These are phyloP conservation scores for Venturiaceae sp. DNA, from an alignment of 2,329 filamentous ascomycete genomes.

Conservation along the genomic window DNA sequence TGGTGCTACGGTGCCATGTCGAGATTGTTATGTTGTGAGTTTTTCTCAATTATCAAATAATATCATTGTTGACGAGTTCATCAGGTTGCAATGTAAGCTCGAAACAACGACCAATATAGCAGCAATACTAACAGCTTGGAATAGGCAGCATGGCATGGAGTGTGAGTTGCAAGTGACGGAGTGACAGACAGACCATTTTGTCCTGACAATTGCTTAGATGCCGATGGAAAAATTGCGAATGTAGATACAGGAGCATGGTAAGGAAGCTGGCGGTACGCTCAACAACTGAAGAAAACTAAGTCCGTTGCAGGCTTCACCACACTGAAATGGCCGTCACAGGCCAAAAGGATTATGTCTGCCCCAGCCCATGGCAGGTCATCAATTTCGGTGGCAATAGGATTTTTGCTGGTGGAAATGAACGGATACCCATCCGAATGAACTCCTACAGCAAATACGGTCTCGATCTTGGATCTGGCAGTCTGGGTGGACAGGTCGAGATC, in stretches of 20 bases:
- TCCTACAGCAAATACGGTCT: slow-evolving; percentile 7
- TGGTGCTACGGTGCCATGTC: background rate
- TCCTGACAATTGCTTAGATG: background rate
- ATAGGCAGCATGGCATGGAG: background rate
- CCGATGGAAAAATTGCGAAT: background rate
- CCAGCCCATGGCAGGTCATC: background rate
- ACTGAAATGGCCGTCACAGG: background rate
- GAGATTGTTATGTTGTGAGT: background rate
- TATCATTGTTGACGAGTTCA: background rate
- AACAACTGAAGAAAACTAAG: background rate
- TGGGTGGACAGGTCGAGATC: slow-evolving; percentile 4
- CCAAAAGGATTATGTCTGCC: background rate
- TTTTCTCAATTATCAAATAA: background rate
- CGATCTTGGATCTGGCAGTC: slow-evolving; percentile 1
- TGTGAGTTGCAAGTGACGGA: background rate
- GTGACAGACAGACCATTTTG: too few species aligned
- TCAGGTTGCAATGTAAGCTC: background rate
- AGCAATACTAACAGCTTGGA: background rate
- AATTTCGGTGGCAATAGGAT: slow-evolving; percentile 4
- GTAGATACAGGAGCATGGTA: background rate
- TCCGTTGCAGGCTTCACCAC: background rate
- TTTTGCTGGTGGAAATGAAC: slow-evolving; percentile 7
- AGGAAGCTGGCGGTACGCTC: background rate
- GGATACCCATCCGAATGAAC: slow-evolving; percentile 7
- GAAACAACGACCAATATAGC: background rate